Base-by-base conservation (phyloP, 257 asterid genomes). In the Solanum chmielewskii region DNA sequence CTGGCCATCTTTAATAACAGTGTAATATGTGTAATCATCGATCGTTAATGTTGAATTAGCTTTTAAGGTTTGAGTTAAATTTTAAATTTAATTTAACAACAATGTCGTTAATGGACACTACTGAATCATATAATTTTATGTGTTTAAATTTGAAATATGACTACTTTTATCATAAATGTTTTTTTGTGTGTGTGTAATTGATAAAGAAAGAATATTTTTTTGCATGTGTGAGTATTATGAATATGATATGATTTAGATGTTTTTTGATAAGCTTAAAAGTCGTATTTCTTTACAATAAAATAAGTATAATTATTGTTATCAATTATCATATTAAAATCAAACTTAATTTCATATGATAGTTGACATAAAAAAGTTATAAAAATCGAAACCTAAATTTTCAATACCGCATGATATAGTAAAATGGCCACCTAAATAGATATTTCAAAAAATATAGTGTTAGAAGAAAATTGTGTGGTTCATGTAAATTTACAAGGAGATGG, bases 1-100 rank as follows among this genome's bases (percentile, higher is more conserved):
- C 4, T 13, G 23, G 13, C 7, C 9, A 75, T 75, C 31, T 42
- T 49, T 49, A 49, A 49, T 49, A 49, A 49, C 60, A 49, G 16
- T 49, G 6, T 0, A 49, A 8, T 49, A 49, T 15, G 59, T 49
- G 9, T 2, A 49, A 15, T 5, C 0, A 7, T 5, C 21, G 0
- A 5, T 5, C 1, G 59, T 49, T 15, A 0, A 8, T 0, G 5
- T 47, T 47, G 3, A 47, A 5, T 3, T 47, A 14, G 0, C 1
- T 47, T 47, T 47, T 47, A 5, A 20, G 59, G 8, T 47, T 0
- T 47, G 3, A 14, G 8, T 47, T 2, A 16, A 1, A 7, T 7
- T 5, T 14, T 14, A 47, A 0, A 47, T 20, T 7, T 5, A 47
- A 14, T 47, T 47, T 47, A 47, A 14, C 8, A 14, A 47, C 56